Evolutionary conservation across 2,329 filamentous ascomycete genomes (phyloP), one percentile per base, ranked within the genome.

Genomic region (Trichoderma atrobrunneum): DNA sequence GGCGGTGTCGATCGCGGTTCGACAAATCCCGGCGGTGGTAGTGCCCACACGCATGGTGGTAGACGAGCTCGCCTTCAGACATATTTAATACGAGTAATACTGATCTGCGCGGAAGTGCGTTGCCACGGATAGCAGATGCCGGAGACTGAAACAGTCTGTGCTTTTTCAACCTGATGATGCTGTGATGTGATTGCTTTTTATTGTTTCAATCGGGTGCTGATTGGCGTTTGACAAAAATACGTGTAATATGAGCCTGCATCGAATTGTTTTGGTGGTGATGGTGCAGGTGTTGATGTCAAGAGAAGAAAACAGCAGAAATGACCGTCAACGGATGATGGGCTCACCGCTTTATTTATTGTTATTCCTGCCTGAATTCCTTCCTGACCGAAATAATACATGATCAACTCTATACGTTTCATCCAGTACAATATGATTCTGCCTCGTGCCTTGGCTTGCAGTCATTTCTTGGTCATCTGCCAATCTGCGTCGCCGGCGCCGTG

Each of bases 41-140:
- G 70, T 77, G 79, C 14, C 78, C 79, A 43, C 39, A 43, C 39
- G 39, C 39, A 69, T 81, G 62, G 76, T 77, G 77, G 63, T 80
- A 80, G 21, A 79, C 75, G 39, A 80, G 77, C 43, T 51, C 43
- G 43, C 39, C 39, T 61, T 71, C 60, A 24, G 56, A 11, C 68
- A 71, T 71, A 11, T n/a, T 59, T 30, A 21, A n/a, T 51, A 51
- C 39, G 39, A 43, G 39, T 43, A 43, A n/a, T 32, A 21, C 14
- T 34, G 68, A 70, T 70, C 66, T 71, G 66, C 57, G 16, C 61
- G 61, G 51, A 64, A 36, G 30, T 24, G n/a, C 5, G 32, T 7
- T 69, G 56, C 39, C 66, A 69, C 68, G 68, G 68, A 43, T 70
- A 34, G n/a, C 48, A 14, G n/a, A 24, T 54, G 48, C 48, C 48